These are phyloP conservation scores for Nothophytophthora sp. DNA, from an alignment of 352 stramenopile genomes.

Conservation along the genomic window DNA sequence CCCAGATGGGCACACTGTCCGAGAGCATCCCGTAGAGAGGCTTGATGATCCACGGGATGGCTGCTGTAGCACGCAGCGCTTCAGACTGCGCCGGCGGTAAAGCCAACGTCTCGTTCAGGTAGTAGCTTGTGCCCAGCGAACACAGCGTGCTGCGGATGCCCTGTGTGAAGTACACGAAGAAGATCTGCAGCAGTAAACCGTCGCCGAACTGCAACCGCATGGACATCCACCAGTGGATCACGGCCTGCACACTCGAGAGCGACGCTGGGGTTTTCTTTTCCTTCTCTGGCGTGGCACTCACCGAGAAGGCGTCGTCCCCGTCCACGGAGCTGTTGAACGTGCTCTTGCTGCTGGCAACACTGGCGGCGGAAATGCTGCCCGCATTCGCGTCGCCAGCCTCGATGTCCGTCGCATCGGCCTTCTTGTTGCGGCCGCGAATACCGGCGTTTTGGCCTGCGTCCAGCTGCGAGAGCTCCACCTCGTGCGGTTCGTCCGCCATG, in stretches of 20 bases:
- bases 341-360: slow-evolving; percentile 1
- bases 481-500: slow-evolving; percentile 9
- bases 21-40: slow-evolving; percentile 79
- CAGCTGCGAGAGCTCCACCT: too few species aligned
- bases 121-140: slow-evolving; percentile 79
- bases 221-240: slow-evolving; percentile 59
- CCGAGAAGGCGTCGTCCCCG: slow-evolving; percentile 2
- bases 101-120: slow-evolving; percentile 75
- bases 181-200: slow-evolving; percentile 72
- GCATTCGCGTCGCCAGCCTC: slow-evolving; percentile 18
- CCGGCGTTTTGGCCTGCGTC: slow-evolving; percentile 23
- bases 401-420: slow-evolving; percentile 22
- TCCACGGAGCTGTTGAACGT: slow-evolving; percentile 10
- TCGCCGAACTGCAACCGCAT: slow-evolving; percentile 72
- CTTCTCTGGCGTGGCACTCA: slow-evolving; percentile 7
- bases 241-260: slow-evolving; percentile 32
- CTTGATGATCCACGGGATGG: slow-evolving; percentile 85
- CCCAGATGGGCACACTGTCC: slow-evolving; percentile 74
- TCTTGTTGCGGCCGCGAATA: slow-evolving; percentile 67
- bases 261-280: slow-evolving; percentile 5
- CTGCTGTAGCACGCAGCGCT: slow-evolving; percentile 58
- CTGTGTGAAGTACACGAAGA: slow-evolving; percentile 87
- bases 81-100: slow-evolving; percentile 67
- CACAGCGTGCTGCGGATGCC: slow-evolving; percentile 75
- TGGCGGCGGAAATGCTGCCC: too few species aligned